Base-by-base conservation (phyloP, 495 filamentous ascomycete genomes). In the Hyaloscypha hepaticicola region DNA sequence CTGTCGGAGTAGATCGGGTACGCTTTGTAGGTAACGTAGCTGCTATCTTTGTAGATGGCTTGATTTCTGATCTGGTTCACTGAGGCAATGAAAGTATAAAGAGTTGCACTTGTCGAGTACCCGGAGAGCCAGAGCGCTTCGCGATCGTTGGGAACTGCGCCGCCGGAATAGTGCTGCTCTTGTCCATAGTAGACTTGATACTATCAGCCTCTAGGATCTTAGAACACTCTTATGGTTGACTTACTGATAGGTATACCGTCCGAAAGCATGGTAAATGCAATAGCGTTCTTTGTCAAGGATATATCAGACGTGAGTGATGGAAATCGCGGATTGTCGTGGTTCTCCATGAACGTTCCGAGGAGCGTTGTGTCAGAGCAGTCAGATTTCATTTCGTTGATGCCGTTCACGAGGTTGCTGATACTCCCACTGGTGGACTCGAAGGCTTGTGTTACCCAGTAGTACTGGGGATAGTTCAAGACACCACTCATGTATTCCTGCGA, bases 321-420 rank as follows among this genome's bases (percentile, higher is more conserved):
- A 73, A 90, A 91, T 3, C 90, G 83, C 2, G 83, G 76, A 22
- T 86, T 81, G 73, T 96, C 91, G 69, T 96, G 91, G 70, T 96
- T 96, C 68, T 94, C 91, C 16, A 87, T 63, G 75, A 96, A 96
- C 4, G 80, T 87, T 33, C 90, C 90, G 6, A 91, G 79, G 0
- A 91, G 77, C 7, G 83, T 87, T 1, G 82, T 78, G 65, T 92
- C 89, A 9, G 72, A 64, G 71, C 87, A 90, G 49, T 58, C 69
- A 8, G 68, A 74, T 45, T 85, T 83, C 41, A 91, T 76, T 0
- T 76, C 76, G 68, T 82, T 79, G 69, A 87, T 79, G 74, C 83
- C 85, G 65, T 83, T 77, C 60, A 84, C 85, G 0, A 92, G 81
- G 26, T 75, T 79, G 65, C 78, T 77, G 41, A 89, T 87, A 64